Base-by-base conservation (phyloP, 2,329 filamentous ascomycete species). In the Pestalotiopsis sp. region DNA sequence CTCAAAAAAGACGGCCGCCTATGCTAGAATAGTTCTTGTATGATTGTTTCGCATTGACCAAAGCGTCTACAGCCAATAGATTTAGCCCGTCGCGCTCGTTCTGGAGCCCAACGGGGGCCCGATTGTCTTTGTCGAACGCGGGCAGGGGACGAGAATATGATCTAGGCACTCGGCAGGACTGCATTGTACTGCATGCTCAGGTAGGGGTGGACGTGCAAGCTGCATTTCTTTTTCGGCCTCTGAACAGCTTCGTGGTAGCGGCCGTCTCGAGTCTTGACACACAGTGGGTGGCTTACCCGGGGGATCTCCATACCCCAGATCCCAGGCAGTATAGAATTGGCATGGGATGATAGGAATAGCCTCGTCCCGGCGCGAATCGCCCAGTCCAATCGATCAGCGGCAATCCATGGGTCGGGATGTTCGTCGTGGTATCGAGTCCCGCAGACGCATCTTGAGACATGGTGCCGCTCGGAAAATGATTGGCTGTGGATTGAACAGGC, bases 11-110 rank as follows among this genome's bases (percentile, higher is more conserved):
- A 62, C 52, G 45, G 45, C 20, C 31, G 31, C 11, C 45, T 52
- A 52, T 52, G 20, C 45, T 52, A 52, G 2, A 52, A 20, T 52
- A 52, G 61, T 62, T 66, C 49, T 58, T 41, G 58, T 65, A 36
- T 52, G 66, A 68, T 65, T 70, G 73, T 75, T 77, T 74, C 70
- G 73, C 72, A 74, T 76, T 71, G 68, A 73, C 64, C 66, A 72
- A 36, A 57, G 59, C 70, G 69, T 71, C 73, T 70, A 70, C 58
- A 70, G 67, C 76, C 76, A 78, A 77, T 77, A 57, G 61, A 74
- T 75, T 63, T 52, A 13, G 45, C 68, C 63, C 66, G 72, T 73
- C 70, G 71, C 69, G 72, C 70, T 64, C 45, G 66, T 66, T 75
- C 70, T 77, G 72, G 71, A 71, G 72, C 73, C 72, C 65, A 66